Percentiles rank a stretch among this genome's conserved stretches.
These are phyloP conservation scores for Rhodotorula graminis DNA, from an alignment of 768 basidiomycete genomes.

Conservation along the genomic window DNA sequence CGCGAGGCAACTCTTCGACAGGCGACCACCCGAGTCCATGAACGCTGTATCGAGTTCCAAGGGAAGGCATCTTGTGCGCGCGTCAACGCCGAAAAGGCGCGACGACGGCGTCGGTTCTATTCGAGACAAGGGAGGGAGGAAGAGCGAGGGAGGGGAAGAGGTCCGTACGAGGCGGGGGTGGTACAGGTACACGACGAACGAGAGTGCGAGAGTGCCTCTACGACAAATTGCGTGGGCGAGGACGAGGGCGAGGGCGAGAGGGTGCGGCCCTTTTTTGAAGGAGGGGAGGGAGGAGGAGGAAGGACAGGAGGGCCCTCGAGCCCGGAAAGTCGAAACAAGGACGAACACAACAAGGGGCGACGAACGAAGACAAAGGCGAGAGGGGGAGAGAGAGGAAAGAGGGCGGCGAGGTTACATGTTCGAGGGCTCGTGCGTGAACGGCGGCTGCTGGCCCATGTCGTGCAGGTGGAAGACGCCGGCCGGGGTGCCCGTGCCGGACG, in stretches of 20 bases:
- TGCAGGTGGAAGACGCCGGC: slow-evolving; percentile 16
- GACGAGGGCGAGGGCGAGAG: not conserved
- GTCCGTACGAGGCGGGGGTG: not conserved
- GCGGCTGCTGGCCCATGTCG: slow-evolving; percentile 32
- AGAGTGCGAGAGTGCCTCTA: not conserved
- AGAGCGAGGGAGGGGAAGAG: not conserved
- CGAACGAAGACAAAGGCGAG: too few species aligned
- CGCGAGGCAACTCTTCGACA: too few species aligned
- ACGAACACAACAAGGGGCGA: not conserved
- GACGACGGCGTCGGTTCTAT: not conserved
- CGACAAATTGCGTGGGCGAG: too few species aligned
- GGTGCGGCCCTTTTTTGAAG: not conserved
- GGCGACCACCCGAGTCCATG: too few species aligned
- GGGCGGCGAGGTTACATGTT: not conserved
- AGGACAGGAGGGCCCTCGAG: too few species aligned
- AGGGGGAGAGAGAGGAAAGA: too few species aligned
- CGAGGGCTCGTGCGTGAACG: slow-evolving; percentile 21
- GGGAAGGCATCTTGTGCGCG: not conserved
- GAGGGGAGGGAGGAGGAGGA: not conserved
- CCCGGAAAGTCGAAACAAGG: not conserved
- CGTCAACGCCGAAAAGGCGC: too few species aligned
- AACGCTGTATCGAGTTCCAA: not conserved
- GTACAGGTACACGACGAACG: not conserved
- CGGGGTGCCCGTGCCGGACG: slow-evolving; percentile 17
- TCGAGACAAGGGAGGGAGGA: not conserved